Evolutionary conservation across 2,329 filamentous ascomycete genomes (phyloP).

Genomic region (Parasarocladium wereldwijsianum): DNA sequence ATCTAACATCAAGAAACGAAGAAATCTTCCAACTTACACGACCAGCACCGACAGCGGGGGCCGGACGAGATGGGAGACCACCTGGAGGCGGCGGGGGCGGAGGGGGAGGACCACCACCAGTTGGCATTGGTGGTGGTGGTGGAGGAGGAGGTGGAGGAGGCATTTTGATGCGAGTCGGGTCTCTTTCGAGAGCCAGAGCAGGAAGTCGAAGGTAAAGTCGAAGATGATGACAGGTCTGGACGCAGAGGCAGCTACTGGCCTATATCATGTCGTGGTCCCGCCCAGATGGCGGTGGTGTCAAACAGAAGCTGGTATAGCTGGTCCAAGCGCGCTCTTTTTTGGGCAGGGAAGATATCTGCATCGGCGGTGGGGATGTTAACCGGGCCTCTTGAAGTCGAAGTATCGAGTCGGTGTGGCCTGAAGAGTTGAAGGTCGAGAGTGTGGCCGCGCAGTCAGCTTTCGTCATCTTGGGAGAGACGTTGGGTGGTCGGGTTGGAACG

Average conservation of each 20-base stretch:
- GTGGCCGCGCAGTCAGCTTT: constrained; percentile 2
- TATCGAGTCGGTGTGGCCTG: background rate
- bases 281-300: background rate
- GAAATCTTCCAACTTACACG: constrained; percentile 39
- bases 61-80: constrained; percentile 41
- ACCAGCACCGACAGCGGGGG: constrained; percentile 36
- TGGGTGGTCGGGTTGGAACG: background rate
- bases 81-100: constrained; percentile 48
- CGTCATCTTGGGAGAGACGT: constrained; percentile 1
- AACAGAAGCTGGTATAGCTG: background rate
- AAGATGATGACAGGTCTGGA: background rate
- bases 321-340: background rate
- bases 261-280: background rate
- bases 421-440: constrained; percentile 1
- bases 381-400: background rate
- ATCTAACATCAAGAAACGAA: constrained; percentile 5
- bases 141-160: constrained; percentile 51
- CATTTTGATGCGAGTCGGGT: constrained; percentile 12
- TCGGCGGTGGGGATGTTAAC: background rate
- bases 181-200: background rate
- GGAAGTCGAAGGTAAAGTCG: background rate
- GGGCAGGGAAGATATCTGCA: background rate
- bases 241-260: too few relatives aligned
- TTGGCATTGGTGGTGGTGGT: constrained; percentile 54
- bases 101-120: constrained; percentile 46